These are phyloP conservation scores for Incumbomyces lentus DNA, from an alignment of 2,329 filamentous ascomycete genomes.

Conservation along the genomic window DNA sequence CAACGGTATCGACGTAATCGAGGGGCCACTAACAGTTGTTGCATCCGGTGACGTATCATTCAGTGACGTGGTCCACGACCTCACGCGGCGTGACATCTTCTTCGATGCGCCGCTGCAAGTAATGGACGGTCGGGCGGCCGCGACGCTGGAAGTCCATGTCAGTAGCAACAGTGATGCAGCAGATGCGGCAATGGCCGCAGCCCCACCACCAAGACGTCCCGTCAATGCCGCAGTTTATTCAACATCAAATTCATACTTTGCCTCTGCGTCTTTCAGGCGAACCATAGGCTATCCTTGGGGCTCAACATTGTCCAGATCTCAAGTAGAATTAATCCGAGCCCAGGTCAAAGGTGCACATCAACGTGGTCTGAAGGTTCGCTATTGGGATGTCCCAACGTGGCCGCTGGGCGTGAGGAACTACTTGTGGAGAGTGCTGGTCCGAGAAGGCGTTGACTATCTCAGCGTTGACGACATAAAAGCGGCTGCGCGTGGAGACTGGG, in stretches of 20 bases:
- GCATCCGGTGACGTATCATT: slow-evolving; percentile 45
- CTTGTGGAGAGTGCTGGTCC: slow-evolving; percentile 44
- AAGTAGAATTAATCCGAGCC: slow-evolving; percentile 38
- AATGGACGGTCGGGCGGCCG: slow-evolving; percentile 20
- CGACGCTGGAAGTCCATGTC: slow-evolving; percentile 22
- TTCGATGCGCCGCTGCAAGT: slow-evolving; percentile 43
- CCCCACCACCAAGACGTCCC: slow-evolving; percentile 16
- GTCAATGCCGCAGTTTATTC: slow-evolving; percentile 35
- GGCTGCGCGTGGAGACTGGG: slow-evolving; percentile 41
- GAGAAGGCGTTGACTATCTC: slow-evolving; percentile 46
- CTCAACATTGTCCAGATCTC: slow-evolving; percentile 33
- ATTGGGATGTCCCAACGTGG: slow-evolving; percentile 49
- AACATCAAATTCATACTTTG: slow-evolving; percentile 47
- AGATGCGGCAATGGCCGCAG: slow-evolving; percentile 26
- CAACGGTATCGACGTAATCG: slow-evolving; percentile 32
- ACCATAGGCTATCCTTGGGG: slow-evolving; percentile 40
- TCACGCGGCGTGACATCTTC: slow-evolving; percentile 44
- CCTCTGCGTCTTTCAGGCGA: slow-evolving; percentile 42
- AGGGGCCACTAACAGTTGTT: slow-evolving; percentile 43
- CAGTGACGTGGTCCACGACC: slow-evolving; percentile 36
- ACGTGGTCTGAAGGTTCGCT: slow-evolving; percentile 45
- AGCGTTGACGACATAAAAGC: slow-evolving; percentile 48
- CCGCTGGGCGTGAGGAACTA: slow-evolving; percentile 43
- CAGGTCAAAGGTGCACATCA: slow-evolving; percentile 44
- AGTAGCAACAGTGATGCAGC: slow-evolving; percentile 30